These are phyloP conservation scores for Aspergillus sp. DNA, from an alignment of 2,329 filamentous ascomycete species.

Conservation along the genomic window DNA sequence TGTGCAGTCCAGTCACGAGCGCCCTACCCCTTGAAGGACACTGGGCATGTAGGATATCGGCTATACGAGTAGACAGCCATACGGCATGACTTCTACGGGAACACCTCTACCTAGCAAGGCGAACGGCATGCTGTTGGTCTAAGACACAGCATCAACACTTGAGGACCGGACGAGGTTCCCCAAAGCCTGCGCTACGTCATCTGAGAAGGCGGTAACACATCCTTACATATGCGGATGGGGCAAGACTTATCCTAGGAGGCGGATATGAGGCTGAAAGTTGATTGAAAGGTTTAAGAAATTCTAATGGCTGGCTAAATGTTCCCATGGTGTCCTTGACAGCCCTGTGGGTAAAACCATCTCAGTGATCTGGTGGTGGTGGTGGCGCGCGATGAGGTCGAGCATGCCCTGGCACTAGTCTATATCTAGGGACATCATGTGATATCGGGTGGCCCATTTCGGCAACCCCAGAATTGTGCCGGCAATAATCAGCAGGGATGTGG, in stretches of 20 bases:
- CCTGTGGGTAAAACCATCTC: neutral
- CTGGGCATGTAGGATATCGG: too few species aligned
- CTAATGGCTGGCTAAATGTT: neutral
- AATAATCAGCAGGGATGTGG: constrained; percentile 3
- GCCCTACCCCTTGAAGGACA: too few species aligned
- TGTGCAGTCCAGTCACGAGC: too few species aligned
- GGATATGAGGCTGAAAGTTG: neutral
- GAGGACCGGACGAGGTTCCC: neutral
- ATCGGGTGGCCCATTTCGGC: neutral
- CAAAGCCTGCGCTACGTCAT: neutral
- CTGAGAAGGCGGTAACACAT: neutral
- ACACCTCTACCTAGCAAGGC: neutral
- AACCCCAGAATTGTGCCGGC: constrained; percentile 4
- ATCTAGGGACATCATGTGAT: constrained; percentile 4
- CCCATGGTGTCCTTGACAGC: neutral
- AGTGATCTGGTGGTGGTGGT: neutral
- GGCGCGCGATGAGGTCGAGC: neutral
- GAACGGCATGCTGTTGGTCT: neutral
- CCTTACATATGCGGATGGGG: neutral
- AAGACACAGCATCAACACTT: neutral
- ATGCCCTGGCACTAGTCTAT: constrained; percentile 9
- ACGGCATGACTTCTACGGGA: neutral
- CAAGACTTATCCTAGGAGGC: neutral
- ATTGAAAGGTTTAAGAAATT: neutral
- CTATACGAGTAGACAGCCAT: neutral